phyloP scores from a whole-genome alignment of 2,329 filamentous ascomycete genomes.

The Tolypocladium capitatum region DNA sequence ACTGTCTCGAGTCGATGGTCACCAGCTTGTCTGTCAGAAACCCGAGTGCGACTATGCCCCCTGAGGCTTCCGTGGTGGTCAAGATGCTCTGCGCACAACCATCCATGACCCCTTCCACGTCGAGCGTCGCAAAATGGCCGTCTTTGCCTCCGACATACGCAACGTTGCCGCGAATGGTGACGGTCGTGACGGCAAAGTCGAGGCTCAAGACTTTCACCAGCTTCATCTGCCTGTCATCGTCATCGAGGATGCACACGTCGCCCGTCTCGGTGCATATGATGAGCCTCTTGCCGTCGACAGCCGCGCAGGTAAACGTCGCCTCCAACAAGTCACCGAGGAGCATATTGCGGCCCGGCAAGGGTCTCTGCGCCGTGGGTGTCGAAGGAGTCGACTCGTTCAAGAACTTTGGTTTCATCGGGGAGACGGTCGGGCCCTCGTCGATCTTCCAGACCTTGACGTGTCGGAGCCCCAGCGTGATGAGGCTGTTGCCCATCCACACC shows the following conservation, averaged over 20 bases:
- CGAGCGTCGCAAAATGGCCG: constrained; percentile 42
- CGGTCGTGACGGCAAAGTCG: constrained; percentile 55
- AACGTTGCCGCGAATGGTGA: constrained; percentile 44
- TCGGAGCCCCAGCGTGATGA: constrained; percentile 79
- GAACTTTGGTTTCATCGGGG: constrained; percentile 51
- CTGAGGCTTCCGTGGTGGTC: constrained; percentile 22
- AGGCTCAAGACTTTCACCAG: constrained; percentile 53
- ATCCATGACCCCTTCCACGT: constrained; percentile 35
- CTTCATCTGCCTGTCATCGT: constrained; percentile 57
- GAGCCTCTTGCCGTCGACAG: constrained; percentile 59
- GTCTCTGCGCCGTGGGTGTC: constrained; percentile 32
- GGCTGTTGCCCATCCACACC: constrained; percentile 73
- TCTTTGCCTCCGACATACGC: constrained; percentile 59
- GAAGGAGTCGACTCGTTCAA: constrained; percentile 24
- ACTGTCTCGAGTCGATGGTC: constrained; percentile 61
- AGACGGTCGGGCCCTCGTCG: constrained; percentile 48
- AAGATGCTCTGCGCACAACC: constrained; percentile 25
- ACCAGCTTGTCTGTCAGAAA: constrained; percentile 55
- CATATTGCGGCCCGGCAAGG: constrained; percentile 76
- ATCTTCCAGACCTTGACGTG: constrained; percentile 91
- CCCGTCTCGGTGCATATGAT: constrained; percentile 80
- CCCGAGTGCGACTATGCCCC: constrained; percentile 52
- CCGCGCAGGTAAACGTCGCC: constrained; percentile 68
- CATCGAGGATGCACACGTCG: constrained; percentile 78
- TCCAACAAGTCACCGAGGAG: constrained; percentile 72